Evolutionary conservation across 2,329 filamentous ascomycete genomes (phyloP).

Genomic region (Exophiala xenobiotica): DNA sequence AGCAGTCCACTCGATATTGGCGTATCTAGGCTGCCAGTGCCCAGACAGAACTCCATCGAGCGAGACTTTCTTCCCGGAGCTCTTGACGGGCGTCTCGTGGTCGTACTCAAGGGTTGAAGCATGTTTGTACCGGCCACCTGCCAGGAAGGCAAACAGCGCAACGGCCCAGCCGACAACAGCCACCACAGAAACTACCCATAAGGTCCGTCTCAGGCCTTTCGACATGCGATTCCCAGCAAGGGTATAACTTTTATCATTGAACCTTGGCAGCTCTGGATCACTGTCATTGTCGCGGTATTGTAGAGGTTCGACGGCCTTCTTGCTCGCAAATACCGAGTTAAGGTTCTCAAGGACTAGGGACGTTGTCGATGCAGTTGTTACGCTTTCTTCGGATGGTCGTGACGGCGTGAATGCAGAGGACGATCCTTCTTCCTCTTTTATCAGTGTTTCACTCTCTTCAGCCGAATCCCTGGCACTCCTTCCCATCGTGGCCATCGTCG

Average conservation of each 20-base stretch:
- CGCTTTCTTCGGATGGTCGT: constrained; percentile 25
- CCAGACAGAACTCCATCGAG: constrained; percentile 43
- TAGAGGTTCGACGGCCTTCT: constrained; percentile 15
- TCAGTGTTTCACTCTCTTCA: constrained; percentile 22
- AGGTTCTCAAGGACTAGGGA: constrained; percentile 35
- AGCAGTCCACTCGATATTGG: constrained; percentile 48
- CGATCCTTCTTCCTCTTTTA: constrained; percentile 1
- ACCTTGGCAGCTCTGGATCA: constrained; percentile 32
- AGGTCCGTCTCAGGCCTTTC: constrained; percentile 37
- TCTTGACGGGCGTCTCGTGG: constrained; percentile 36
- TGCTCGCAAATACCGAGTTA: constrained; percentile 18
- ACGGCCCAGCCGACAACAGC: constrained; percentile 47
- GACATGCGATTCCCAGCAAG: constrained; percentile 24
- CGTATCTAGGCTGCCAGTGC: constrained; percentile 39
- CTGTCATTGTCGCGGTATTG: constrained; percentile 32
- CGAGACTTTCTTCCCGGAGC: constrained; percentile 43
- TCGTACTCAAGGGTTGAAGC: constrained; percentile 33
- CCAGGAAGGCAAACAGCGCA: constrained; percentile 45
- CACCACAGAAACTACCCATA: constrained; percentile 44
- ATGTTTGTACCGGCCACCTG: constrained; percentile 36
- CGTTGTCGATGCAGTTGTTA: constrained; percentile 31
- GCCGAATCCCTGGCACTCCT: not conserved
- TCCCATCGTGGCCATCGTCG: constrained; percentile 20
- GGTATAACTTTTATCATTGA: constrained; percentile 20
- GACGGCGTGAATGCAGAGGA: constrained; percentile 4